Conservation (phyloP, 176 grass and related monocot species). For the Lolium perenne region DNA sequence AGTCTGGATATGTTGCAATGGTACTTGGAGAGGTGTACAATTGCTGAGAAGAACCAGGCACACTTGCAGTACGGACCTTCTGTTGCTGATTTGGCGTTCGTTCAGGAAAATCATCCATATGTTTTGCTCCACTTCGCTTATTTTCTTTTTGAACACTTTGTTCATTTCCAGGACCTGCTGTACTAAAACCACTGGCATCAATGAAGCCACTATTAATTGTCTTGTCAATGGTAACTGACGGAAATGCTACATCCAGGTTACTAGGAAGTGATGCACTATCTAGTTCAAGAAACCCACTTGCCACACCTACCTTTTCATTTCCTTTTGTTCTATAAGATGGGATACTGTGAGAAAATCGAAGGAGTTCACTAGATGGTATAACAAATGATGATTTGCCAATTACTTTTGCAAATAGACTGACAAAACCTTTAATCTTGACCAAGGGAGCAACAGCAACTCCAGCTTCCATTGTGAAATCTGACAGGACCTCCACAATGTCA, state of each 20-base stretch:
- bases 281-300: conserved; percentile 69
- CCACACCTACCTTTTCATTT: conserved; percentile 57
- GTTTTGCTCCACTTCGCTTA: conserved; percentile 32
- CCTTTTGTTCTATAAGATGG: conserved; percentile 61
- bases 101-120: conserved; percentile 27
- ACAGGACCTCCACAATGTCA: conserved; percentile 74
- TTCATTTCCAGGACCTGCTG: conserved; percentile 2
- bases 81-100: conserved; percentile 30
- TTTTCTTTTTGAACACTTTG: conserved; percentile 34
- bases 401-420: conserved; percentile 63
- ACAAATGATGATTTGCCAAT: conserved; percentile 52
- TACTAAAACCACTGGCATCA: conserved; percentile 14
- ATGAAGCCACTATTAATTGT: not conserved
- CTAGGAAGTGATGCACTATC: conserved; percentile 71
- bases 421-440: conserved; percentile 66
- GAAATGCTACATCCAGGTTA: conserved; percentile 58
- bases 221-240: conserved; percentile 39
- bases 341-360: conserved; percentile 76
- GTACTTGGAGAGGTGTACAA: conserved; percentile 18
- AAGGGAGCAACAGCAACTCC: conserved; percentile 57
- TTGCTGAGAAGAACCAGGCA: conserved; percentile 10
- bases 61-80: not conserved
- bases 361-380: conserved; percentile 62
- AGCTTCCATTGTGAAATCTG: conserved; percentile 51
- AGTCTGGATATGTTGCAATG: conserved; percentile 45